Percentiles rank a stretch among this genome's conserved stretches.
These are phyloP conservation scores for Chlamydomonas reinhardtii DNA, from an alignment of 163 green algal species.

Conservation along the genomic window DNA sequence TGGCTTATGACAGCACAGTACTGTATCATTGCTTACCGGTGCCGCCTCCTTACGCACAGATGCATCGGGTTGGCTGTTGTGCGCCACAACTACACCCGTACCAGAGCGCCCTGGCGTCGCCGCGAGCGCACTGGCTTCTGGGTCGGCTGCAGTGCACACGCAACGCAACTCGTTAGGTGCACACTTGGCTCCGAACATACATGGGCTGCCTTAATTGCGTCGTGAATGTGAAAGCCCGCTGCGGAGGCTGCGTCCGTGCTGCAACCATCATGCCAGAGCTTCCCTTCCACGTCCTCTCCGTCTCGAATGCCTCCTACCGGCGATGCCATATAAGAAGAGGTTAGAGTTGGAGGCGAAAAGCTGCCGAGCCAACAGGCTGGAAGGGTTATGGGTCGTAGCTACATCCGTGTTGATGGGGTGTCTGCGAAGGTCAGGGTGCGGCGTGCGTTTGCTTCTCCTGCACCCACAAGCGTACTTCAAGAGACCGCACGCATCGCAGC, in stretches of 20 bases:
- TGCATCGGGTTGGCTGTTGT: slow-evolving; percentile 28
- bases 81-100: not conserved
- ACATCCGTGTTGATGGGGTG: slow-evolving; percentile 21
- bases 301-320: not conserved
- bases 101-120: not conserved
- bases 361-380: not conserved
- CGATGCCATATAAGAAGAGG: slow-evolving; percentile 24
- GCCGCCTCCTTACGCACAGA: no score
- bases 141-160: no score
- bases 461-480: not conserved
- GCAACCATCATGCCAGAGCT: no score
- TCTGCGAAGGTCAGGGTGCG: not conserved
- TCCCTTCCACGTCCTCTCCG: no score
- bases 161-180: no score
- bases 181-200: not conserved
- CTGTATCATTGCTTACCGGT: no score
- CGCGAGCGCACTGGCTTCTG: not conserved
- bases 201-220: not conserved
- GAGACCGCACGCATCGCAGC: no score
- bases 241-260: no score
- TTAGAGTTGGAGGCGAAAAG: not conserved
- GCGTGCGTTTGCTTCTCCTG: no score
- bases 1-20: no score
- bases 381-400: not conserved
- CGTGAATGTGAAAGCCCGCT: no score